These are phyloP conservation scores for Capronia epimyces DNA, from an alignment of 2,329 filamentous ascomycete genomes.

Conservation along the genomic window DNA sequence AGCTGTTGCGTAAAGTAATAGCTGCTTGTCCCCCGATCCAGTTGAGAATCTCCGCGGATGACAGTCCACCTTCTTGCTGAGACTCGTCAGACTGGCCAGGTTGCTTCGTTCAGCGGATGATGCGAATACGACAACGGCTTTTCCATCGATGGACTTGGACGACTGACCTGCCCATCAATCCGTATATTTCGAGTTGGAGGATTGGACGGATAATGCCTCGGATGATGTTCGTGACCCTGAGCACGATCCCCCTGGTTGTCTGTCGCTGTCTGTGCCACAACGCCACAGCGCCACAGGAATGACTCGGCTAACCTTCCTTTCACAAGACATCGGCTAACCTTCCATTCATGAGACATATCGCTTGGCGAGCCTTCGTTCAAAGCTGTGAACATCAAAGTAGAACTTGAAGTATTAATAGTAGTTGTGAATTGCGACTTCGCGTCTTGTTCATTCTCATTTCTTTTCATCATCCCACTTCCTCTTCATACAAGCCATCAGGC, in stretches of 20 bases:
- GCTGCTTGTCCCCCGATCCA: too few relatives aligned
- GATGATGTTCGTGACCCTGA: not conserved
- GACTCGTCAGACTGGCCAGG: not conserved
- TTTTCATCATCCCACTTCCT: too few relatives aligned
- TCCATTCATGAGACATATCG: not conserved
- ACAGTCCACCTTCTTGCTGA: not conserved
- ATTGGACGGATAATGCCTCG: slow-evolving; percentile 1
- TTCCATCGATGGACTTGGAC: not conserved
- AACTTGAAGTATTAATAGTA: too few relatives aligned
- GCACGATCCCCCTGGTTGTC: not conserved
- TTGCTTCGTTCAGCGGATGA: not conserved
- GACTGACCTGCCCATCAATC: not conserved
- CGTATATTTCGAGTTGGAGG: not conserved
- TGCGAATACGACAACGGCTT: not conserved
- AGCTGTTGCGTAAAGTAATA: not conserved
- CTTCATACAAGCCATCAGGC: not conserved
- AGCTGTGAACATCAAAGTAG: too few relatives aligned
- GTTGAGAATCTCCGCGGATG: not conserved
- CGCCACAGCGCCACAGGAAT: not conserved
- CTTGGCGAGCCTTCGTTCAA: too few relatives aligned
- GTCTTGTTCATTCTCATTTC: not conserved
- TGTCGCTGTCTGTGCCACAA: not conserved
- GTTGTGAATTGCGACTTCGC: too few relatives aligned
- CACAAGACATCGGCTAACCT: not conserved
- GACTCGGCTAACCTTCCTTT: not conserved